Evolutionary conservation across 768 basidiomycete genomes (phyloP), one percentile per base, ranked within the genome.

Genomic region (Rhodosporidiobolus sp.): DNA sequence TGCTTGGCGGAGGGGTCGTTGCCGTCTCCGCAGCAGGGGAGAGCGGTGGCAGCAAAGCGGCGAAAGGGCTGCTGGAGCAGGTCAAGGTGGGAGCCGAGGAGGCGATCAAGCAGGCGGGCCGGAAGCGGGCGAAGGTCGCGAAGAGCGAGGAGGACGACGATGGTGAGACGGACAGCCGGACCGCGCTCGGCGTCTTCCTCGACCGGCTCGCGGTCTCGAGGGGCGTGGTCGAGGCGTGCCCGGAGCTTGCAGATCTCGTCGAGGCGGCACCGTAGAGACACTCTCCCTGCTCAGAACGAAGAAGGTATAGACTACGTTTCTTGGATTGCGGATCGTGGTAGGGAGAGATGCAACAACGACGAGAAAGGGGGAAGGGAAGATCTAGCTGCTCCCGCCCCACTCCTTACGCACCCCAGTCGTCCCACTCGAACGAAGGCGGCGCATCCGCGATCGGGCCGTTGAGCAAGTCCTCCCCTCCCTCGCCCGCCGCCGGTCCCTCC

Each of bases 401-500:
- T 19, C 28, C 26, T 10, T 19, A 28, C 63, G 48, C 70, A 11
- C 65, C 74, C 70, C 70, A 76, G 46, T 72, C 70, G 20, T 67
- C 60, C 55, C 57, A 76, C 52, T 76, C 75, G 55, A 73, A 73
- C 26, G 69, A 63, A 32, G 65, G 61, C 11, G 75, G 75, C 28
- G 62, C 62, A 26, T 70, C 72, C n/a, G 75, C 75, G 53, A 76
- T 76, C 35, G 68, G 71, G 12, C 45, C 68, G 19, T 45, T 43
- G 20, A 58, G 38, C 8, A 65, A 32, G 20, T 67, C 74, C 35
- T 67, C 62, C 24, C 60, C 50, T 17, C 11, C 57, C 10, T 38
- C 62, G 28, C 38, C 67, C 0, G 52, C 43, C 19, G 62, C 62
- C 26, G 34, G 60, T 7, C 46, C 69, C 5, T 34, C 75, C 17